Evolutionary conservation across 768 basidiomycete genomes (phyloP).

Genomic region (Galerina sulciceps): DNA sequence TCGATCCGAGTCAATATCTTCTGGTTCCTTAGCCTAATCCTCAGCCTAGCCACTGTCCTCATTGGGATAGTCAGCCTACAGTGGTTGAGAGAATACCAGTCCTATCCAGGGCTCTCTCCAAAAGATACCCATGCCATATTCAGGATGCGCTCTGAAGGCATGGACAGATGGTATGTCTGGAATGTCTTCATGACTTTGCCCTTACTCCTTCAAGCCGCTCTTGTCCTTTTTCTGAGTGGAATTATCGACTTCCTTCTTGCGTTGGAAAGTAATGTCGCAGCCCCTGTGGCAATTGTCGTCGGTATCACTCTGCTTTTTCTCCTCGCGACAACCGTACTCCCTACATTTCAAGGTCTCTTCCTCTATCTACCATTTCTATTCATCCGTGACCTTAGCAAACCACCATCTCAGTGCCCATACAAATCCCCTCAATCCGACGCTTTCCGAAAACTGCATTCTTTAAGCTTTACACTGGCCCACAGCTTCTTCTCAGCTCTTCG

Average conservation of each 20-base stretch:
- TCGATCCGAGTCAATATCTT: slow-evolving; percentile 16
- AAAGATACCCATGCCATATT: slow-evolving; percentile 13
- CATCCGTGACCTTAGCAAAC: not conserved
- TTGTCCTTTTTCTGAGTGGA: slow-evolving; percentile 31
- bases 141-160: slow-evolving; percentile 29
- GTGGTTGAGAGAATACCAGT: slow-evolving; percentile 20
- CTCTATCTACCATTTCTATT: not conserved
- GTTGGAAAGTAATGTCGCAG: slow-evolving; percentile 17
- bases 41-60: slow-evolving; percentile 14
- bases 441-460: no score
- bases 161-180: slow-evolving; percentile 28
- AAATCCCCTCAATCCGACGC: slow-evolving; percentile 15
- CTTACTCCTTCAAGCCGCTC: slow-evolving; percentile 27
- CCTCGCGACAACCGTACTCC: slow-evolving; percentile 26
- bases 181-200: slow-evolving; percentile 26
- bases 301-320: slow-evolving; percentile 20
- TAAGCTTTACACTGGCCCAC: no score
- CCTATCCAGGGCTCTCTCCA: slow-evolving; percentile 1
- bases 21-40: slow-evolving; percentile 18
- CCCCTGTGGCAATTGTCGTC: slow-evolving; percentile 20
- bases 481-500: not conserved
- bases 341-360: slow-evolving; percentile 20
- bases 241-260: slow-evolving; percentile 25
- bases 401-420: slow-evolving; percentile 13
- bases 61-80: slow-evolving; percentile 15